Percentiles rank a stretch among this genome's conserved stretches.
These are phyloP conservation scores for Diaporthe sp. DNA, from an alignment of 2,329 filamentous ascomycete species.

Conservation along the genomic window DNA sequence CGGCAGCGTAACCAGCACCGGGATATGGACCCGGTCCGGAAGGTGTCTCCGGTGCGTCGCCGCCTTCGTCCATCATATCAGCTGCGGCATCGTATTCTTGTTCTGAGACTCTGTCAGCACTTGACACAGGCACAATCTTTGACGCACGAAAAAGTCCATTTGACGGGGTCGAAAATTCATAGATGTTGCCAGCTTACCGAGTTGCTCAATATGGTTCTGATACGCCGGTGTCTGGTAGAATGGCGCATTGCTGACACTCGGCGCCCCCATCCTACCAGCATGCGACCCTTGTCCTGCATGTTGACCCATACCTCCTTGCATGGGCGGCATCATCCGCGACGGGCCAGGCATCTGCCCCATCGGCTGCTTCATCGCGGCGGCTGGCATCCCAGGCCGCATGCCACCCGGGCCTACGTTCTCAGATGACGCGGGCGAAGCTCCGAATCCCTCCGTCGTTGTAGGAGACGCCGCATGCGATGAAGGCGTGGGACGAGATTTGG, in stretches of 20 bases:
- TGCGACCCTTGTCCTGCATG: slow-evolving; percentile 40
- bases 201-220: slow-evolving; percentile 93
- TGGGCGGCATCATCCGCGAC: slow-evolving; percentile 50
- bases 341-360: slow-evolving; percentile 50
- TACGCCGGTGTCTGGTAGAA: slow-evolving; percentile 88
- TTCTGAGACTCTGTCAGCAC: slow-evolving; percentile 69
- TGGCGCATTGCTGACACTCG: slow-evolving; percentile 57
- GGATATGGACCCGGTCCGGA: slow-evolving; percentile 75
- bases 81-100: slow-evolving; percentile 95
- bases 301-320: slow-evolving; percentile 33
- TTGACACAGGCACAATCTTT: not conserved
- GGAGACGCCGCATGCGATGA: slow-evolving; percentile 79
- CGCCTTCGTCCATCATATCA: slow-evolving; percentile 88
- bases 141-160: not conserved
- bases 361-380: slow-evolving; percentile 54
- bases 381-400: slow-evolving; percentile 57
- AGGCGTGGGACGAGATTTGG: slow-evolving; percentile 84
- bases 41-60: slow-evolving; percentile 72
- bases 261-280: slow-evolving; percentile 46
- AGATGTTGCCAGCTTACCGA: slow-evolving; percentile 77
- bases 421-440: slow-evolving; percentile 56
- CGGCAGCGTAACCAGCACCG: slow-evolving; percentile 64
- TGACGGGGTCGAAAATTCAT: not conserved
- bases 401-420: slow-evolving; percentile 58
- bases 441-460: slow-evolving; percentile 60